A percentile compares a stretch with the other conserved stretches of the same genome.
Evolutionary conservation across 176 grass and related monocot species (phyloP).

Genomic region (Oryza punctata): DNA sequence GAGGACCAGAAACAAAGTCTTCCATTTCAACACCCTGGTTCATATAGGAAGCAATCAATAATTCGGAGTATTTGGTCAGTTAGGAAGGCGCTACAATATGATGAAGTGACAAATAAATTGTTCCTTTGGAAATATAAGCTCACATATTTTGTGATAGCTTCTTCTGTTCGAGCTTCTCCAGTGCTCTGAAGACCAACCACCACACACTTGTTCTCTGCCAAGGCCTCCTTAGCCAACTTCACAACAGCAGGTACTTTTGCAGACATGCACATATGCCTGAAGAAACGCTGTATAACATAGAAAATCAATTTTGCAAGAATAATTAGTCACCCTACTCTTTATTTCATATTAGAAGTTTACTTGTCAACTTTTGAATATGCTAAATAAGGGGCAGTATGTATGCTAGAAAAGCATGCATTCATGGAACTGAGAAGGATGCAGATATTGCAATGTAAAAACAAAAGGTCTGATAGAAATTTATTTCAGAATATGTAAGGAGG

Average conservation of each 20-base stretch:
- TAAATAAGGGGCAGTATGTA: conserved; percentile 19
- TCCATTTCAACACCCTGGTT: conserved; percentile 94
- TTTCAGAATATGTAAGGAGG: conserved; percentile 34
- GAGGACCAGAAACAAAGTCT: conserved; percentile 96
- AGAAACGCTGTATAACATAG: conserved; percentile 82
- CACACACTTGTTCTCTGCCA: conserved; percentile 84
- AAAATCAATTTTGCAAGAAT: conserved; percentile 39
- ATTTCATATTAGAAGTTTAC: conserved; percentile 23
- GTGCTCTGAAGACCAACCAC: conserved; percentile 99
- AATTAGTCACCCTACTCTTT: conserved; percentile 19
- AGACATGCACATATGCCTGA: conserved; percentile 98
- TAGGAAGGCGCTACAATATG: neutral
- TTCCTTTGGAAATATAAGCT: conserved; percentile 39
- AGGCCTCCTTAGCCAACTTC: conserved; percentile 76
- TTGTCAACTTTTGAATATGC: conserved; percentile 30
- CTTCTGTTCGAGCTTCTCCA: conserved; percentile 97
- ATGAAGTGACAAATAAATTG: conserved; percentile 2
- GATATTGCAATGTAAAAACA: neutral
- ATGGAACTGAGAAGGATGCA: conserved; percentile 32
- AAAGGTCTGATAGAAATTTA: conserved; percentile 19
- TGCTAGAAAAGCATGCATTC: conserved; percentile 34
- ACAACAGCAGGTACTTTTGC: conserved; percentile 90
- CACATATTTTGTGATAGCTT: conserved; percentile 97
- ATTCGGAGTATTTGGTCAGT: conserved; percentile 9
- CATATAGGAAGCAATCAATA: conserved; percentile 34